Evolutionary conservation across 805 yeast genomes (phyloP), one percentile per base, ranked within the genome.

Genomic region (Metschnikowia amazonensis): DNA sequence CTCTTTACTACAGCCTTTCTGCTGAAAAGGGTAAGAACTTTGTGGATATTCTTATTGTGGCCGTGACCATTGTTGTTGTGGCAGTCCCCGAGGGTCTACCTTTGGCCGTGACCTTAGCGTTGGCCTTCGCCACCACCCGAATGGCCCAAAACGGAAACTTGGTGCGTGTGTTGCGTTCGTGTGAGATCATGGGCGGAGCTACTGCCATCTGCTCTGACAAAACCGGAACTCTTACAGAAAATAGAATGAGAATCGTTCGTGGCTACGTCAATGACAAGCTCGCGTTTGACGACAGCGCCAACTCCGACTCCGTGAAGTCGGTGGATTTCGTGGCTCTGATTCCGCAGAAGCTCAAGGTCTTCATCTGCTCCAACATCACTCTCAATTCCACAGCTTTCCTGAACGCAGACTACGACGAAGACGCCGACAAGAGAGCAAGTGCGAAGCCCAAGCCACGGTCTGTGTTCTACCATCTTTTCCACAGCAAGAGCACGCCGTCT

Each of bases 81-180:
- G 99, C 99, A 0, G 96, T 94, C n/a, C 99, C 99, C 3, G 99
- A 94, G 68, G 99, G 99, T 50, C 76, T 94, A 46, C 99, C 99
- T 1, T 73, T 94, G 46, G 99, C 99, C 2, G 99, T 94, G 14
- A 94, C 99, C 1, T 74, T 94, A 38, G 96, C 99, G 0, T 73
- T 94, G 54, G 99, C 99, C 0, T 94, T 94, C 72, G 99, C 99
- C 2, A 94, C 99, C 2, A 90, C 97, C 8, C 79, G 98, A 66
- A 94, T 94, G 99, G 89, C 96, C 17, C 86, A 86, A 63, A 97
- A 94, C 64, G 95, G 95, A 52, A 92, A 92, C 63, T 73, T 94
- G 58, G 99, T 94, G n/a, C 81, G 99, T 57, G 95, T 89, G 8
- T 73, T 94, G 54, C 84, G 83, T 59, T 84, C 95, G 37, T 94